Conservation (phyloP, 176 grass and related monocot species). For the Tillandsia leiboldiana region DNA sequence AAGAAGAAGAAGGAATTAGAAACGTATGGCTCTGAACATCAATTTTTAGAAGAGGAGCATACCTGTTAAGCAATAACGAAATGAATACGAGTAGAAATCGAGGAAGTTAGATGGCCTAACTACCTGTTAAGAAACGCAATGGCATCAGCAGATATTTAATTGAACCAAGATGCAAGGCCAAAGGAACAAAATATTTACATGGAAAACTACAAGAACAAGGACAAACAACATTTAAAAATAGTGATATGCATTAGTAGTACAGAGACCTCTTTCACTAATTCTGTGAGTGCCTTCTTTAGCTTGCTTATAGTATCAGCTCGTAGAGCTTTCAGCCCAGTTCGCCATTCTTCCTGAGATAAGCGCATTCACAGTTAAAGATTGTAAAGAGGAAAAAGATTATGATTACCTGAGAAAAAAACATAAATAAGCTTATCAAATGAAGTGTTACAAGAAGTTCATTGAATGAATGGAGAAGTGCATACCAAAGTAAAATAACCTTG, state of each 20-base stretch:
- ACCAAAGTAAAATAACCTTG: constrained; percentile 96
- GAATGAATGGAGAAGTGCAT: constrained; percentile 17
- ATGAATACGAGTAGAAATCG: constrained; percentile 87
- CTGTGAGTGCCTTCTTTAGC: constrained; percentile 87
- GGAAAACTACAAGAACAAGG: neutral
- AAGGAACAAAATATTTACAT: neutral
- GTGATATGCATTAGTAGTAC: constrained; percentile 10
- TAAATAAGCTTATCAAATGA: constrained; percentile 8
- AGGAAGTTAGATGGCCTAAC: constrained; percentile 74
- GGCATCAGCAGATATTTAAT: constrained; percentile 4
- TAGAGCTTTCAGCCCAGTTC: constrained; percentile 79
- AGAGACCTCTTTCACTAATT: constrained; percentile 85
- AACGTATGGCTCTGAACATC: neutral
- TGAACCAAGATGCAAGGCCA: constrained; percentile 12
- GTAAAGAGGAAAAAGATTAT: neutral
- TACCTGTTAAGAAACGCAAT: constrained; percentile 43
- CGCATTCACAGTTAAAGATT: neutral
- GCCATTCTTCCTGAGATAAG: constrained; percentile 79
- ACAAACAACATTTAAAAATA: neutral
- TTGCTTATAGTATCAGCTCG: constrained; percentile 83
- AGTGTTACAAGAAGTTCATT: constrained; percentile 1
- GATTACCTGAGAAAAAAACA: neutral
- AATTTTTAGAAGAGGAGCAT: constrained; percentile 21
- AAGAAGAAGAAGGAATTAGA: constrained; percentile 1
- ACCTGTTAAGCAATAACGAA: constrained; percentile 98